Percentiles rank a stretch among this genome's conserved stretches.
phyloP scores from a whole-genome alignment of 148 eudicot genomes.

The Arbutus unedo region DNA sequence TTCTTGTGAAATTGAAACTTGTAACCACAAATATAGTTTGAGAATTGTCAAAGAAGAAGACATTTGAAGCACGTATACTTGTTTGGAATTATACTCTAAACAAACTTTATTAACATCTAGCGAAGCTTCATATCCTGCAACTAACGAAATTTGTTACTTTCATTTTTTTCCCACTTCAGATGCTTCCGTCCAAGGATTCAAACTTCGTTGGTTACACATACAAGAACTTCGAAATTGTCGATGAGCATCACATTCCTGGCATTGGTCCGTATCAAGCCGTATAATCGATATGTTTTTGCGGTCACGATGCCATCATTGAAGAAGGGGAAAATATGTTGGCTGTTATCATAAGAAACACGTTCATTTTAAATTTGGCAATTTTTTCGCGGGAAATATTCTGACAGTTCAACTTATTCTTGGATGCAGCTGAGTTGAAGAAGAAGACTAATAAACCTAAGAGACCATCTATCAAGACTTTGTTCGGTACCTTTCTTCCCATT shows the following conservation, averaged over 20 bases:
- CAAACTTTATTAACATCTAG: background rate
- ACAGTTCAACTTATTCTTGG: background rate
- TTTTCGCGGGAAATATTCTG: background rate
- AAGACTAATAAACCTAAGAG: slow-evolving; percentile 22
- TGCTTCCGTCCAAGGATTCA: slow-evolving; percentile 32
- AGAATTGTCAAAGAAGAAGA: background rate
- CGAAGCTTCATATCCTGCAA: background rate
- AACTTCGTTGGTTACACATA: slow-evolving; percentile 39
- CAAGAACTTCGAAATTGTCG: slow-evolving; percentile 36
- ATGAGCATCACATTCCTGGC: slow-evolving; percentile 31
- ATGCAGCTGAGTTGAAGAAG: slow-evolving; percentile 24
- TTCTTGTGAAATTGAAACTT: background rate
- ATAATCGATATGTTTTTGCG: background rate
- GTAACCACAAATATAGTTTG: background rate
- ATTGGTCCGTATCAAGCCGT: slow-evolving; percentile 22
- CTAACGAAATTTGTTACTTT: background rate
- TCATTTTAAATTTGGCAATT: background rate
- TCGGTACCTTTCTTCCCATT: slow-evolving; percentile 12
- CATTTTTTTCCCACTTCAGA: slow-evolving; percentile 13
- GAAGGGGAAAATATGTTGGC: background rate
- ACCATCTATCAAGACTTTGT: slow-evolving; percentile 26
- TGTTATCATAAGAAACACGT: background rate
- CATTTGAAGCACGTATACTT: too few relatives aligned
- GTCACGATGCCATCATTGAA: background rate
- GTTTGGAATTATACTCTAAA: background rate